Base-by-base conservation (phyloP, 768 basidiomycete genomes). In the Tulasnella sp. region DNA sequence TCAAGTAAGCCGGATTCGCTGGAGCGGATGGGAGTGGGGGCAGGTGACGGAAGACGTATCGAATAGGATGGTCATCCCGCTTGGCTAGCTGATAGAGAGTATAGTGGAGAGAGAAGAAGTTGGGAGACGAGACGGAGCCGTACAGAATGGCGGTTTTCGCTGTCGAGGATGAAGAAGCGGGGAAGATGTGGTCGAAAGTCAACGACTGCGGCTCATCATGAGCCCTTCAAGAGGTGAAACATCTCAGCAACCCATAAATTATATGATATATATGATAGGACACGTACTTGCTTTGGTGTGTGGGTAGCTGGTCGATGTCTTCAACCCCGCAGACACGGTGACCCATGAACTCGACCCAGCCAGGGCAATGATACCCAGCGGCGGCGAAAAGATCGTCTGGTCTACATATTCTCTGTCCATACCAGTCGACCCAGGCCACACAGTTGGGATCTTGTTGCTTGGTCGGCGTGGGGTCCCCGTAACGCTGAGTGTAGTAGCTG, bases 371-470 rank as follows among this genome's bases (percentile, higher is more conserved):
- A 36, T 73, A 66, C 17, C 68, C 71, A 22, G 40, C 76, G 0
- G 77, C 77, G 2, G 74, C 19, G 19, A 69, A 42, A 1, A 42
- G 41, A n/a, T 75, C 76, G 35, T 77, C 74, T 36, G 73, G 72
- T 3, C 67, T 73, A 77, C 92, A 94, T 1, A 90, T 84, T 34
- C 87, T 82, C 65, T 85, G 79, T 1, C 92, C 91, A 77, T 92
- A 90, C 92, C 90, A 92, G 71, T 91, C 91, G 12, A 91, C 89
- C 92, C 89, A 94, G 14, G 89, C 89, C 1, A 84, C 87, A 76
- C 89, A 90, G 5, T 80, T 77, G 8, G 22, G 26, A 14, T 77
- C 78, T 12, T 78, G 79, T 40, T 76, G 73, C 62, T 37, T 74
- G n/a, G 74, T 76, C 40, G 80, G 77, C 63, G 63, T 22, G 17